Base-by-base conservation (phyloP, 2,329 filamentous ascomycete species). In the Fusarium irregulare region DNA sequence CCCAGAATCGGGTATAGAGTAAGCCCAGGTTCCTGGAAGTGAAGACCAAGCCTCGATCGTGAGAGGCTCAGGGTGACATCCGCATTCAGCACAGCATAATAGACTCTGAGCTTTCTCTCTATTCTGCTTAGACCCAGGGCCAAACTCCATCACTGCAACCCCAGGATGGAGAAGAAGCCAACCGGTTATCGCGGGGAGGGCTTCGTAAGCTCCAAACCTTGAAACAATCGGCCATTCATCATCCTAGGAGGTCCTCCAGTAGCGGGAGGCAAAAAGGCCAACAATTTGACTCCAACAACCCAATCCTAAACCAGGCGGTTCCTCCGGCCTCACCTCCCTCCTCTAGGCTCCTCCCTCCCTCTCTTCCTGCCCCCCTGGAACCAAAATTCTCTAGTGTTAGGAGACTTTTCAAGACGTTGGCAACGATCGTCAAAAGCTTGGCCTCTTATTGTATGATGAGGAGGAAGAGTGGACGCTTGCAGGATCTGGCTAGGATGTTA, bases 191-290 rank as follows among this genome's bases (percentile, higher is more conserved):
- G 50, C 59, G 59, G 65, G 65, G 65, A 64, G 45, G 58, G 58
- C 55, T 59, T 59, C 54, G 45, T 45, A 70, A 64, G 68, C 67
- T 49, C 50, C 37, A 55, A 70, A 70, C 54, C 51, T 70, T 56
- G 28, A 42, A 56, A 34, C 40, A 9, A 47, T 51, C 30, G 23
- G 46, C 65, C 66, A 68, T 32, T 66, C 50, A 66, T n/a, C 16
- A 50, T 46, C 42, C 30, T 18, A 20, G 23, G 44, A 40, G 4
- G 25, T 14, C 28, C 30, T 30, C 48, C 45, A 50, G 48, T 60
- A 61, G 53, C n/a, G 54, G 56, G 68, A 71, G 68, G 68, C 68
- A 37, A 72, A 71, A 69, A 57, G 37, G 53, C 37, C 60, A 72
- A 72, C 56, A 66, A 58, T 32, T 37, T 37, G 46, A 44, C 20